Base-by-base conservation (phyloP, 176 grass and related monocot species). In the Echinochloa phyllopogon region DNA sequence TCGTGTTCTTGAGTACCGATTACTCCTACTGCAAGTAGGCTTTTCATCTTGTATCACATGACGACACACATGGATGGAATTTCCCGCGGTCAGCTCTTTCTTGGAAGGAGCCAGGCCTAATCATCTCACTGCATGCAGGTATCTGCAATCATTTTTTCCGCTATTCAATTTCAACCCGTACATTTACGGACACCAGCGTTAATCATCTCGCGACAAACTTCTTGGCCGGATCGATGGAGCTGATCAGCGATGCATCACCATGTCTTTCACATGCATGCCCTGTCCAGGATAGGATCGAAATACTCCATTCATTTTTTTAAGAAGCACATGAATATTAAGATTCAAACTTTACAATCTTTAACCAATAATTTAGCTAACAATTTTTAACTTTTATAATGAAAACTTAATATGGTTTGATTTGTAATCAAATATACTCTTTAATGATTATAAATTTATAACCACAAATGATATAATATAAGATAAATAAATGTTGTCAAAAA, bases 21-120 rank as follows among this genome's bases (percentile, higher is more conserved):
- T 77, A 63, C 42, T 61, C 48, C 10, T 49, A 3, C 5, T 50
- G 6, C 18, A 9, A 49, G 3, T 75, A 49, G 47, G 23, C 73
- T 87, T 88, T 77, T 72, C 20, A n/a, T 53, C 48, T 60, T 42
- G 39, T 68, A 60, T 78, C 72, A 71, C 72, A 72, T 53, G 73
- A 44, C n/a, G 62, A 76, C 78, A 83, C 78, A 83, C 73, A 78
- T 63, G 86, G 41, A 82, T 49, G 42, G 24, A 60, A 27, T 49
- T 53, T 61, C 15, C 47, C 63, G 61, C 42, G n/a, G 41, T 16
- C 24, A 25, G 21, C 64, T 77, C 86, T 77, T 88, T 76, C 63
- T 87, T 69, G 53, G 86, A 77, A 83, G 33, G 43, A 83, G 72
- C 71, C 86, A 60, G 39, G 61, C 71, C 2, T 48, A 69, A 78